Base-by-base conservation (phyloP, 2,329 filamentous ascomycete genomes). In the Neopestalotiopsis sp. region DNA sequence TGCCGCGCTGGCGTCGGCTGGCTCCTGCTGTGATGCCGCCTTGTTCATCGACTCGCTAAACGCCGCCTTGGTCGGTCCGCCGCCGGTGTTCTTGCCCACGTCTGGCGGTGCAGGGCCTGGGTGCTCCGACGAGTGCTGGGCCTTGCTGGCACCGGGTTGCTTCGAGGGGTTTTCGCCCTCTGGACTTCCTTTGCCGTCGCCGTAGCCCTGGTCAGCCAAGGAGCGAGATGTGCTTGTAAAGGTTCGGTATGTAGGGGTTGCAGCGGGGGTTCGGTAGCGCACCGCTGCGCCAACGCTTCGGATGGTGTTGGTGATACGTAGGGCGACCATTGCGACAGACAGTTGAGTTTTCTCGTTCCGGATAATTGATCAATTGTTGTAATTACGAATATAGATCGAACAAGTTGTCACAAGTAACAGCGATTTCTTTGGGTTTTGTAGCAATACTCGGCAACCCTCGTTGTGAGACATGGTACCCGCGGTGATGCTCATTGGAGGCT, bases 81-180 rank as follows among this genome's bases (percentile, higher is more conserved):
- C 78, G 17, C 78, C 80, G 9, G 77, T 78, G 10, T 78, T 79
- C 72, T 82, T 74, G 32, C 82, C 82, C 63, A 81, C 81, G 30
- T 78, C 72, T 0, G 82, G 81, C 0, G 82, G 78, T 9, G 74
- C 70, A 4, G 82, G 83, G 2, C 83, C 82, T 1, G 83, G 83
- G 69, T 85, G 83, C 69, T 85, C 83, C 9, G 74, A 75, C 9
- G 77, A 69, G 20, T 80, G 71, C 69, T 81, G 79, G 1, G 74
- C 75, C 30, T 67, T 66, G 60, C 72, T 79, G 13, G 79, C 73
- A 0, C 69, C 38, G 1, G 78, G 78, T 71, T 84, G 81, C 13
- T 77, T 71, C 69, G 81, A 76, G 3, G 82, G 81, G 38, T 79
- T 75, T 57, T 81, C 78, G 20, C 73, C 78, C 40, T 71, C 71